Evolutionary conservation across 163 green algal genomes (phyloP).

Genomic region (Chlorella variabilis): DNA sequence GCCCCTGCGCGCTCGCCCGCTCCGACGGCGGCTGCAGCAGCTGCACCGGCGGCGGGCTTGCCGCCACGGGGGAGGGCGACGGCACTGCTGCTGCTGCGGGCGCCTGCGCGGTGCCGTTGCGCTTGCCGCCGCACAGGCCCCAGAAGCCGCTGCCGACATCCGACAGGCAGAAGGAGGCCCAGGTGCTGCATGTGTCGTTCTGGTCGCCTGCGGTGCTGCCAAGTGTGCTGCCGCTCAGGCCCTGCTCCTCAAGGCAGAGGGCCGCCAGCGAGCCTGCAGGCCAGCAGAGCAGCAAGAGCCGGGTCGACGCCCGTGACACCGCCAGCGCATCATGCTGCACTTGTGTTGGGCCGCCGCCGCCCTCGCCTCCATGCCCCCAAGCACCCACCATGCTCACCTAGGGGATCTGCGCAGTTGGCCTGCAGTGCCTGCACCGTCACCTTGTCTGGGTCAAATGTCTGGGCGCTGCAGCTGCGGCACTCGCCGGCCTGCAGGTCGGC

Average conservation of each 20-base stretch:
- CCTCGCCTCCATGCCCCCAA: too few species aligned
- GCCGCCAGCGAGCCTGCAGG: conserved; percentile 16
- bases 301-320: background rate
- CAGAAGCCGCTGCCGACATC: conserved; percentile 2
- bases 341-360: too few species aligned
- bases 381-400: too few species aligned
- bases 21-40: too few species aligned
- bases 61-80: too few species aligned
- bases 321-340: too few species aligned
- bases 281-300: background rate
- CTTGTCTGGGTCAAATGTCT: background rate
- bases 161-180: background rate
- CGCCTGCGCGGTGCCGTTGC: too few species aligned
- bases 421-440: conserved; percentile 29
- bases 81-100: too few species aligned
- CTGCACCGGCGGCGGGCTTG: too few species aligned
- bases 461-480: conserved; percentile 1
- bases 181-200: background rate
- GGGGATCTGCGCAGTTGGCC: conserved; percentile 19
- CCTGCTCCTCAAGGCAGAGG: background rate
- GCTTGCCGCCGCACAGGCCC: background rate
- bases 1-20: too few species aligned
- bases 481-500: background rate
- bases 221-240: background rate
- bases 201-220: background rate